Evolutionary conservation across 768 basidiomycete species (phyloP), one percentile per base, ranked within the genome.

Genomic region (Gelatoporia subvermispora): DNA sequence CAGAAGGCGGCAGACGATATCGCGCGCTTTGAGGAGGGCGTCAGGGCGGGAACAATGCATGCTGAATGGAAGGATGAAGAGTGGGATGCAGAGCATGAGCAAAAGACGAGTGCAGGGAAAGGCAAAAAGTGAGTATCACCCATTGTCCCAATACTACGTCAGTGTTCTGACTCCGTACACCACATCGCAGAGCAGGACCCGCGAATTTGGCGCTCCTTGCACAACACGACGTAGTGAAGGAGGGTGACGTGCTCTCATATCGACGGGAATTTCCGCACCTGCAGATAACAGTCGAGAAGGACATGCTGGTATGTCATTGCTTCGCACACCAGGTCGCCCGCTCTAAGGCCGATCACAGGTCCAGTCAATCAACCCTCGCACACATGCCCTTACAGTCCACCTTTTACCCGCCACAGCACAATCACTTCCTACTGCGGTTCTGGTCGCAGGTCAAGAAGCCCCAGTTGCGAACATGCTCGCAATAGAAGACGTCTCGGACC

Each of bases 31-130:
- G 50, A 69, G 38, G 63, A 66, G 15, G 78, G 75, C 16, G 67
- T 81, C 18, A 52, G 54, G 2, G 58, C 67, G 13, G 81, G 80
- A 1, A 71, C 65, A 8, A 47, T 79, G 28, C 72, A 78, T 24
- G 80, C 74, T 11, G 71, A 77, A 35, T 82, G 80, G 79, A 84
- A 84, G 57, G 82, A 84, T 56, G 77, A 82, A 28, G 72, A 68
- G 28, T 84, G 82, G 82, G 72, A 72, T 41, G 63, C 61, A 35
- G 72, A 75, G 4, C 73, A 79, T 44, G 21, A 23, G 13, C 17
- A 41, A 34, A 39, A 44, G 16, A n/a, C 31, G 43, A 31, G n/a
- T n/a, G 13, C 20, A n/a, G n/a, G 24, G 41, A 43, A 43, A 22
- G 24, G 10, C 7, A 8, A 21, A 43, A 10, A 43, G 18, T 15